Evolutionary conservation across 2,329 filamentous ascomycete genomes (phyloP), one percentile per base, ranked within the genome.

Genomic region (Diaporthe nobilis): DNA sequence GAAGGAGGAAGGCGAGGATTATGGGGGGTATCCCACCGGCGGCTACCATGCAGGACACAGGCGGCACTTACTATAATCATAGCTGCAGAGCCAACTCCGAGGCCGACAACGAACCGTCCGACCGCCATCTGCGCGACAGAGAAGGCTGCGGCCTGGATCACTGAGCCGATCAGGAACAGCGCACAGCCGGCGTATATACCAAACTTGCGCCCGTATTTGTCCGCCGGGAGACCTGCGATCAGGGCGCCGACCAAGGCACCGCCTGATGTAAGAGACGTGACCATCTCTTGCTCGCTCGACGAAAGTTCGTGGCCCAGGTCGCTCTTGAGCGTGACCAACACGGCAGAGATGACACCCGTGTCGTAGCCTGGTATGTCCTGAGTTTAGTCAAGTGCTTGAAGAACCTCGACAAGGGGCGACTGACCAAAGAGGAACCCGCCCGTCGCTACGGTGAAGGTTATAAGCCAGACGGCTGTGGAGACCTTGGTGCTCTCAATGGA

Each of bases 331-430:
- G 83, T 85, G 47, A 88, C 85, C 0, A 88, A 81, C 10, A 88
- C 87, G 0, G 86, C 86, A 1, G 85, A 87, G 61, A 88, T 88
- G 78, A 87, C 84, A 31, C 87, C 86, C 22, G 87, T 89, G 68
- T 88, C 87, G 74, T 89, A 89, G 20, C 86, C 85, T 80, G 25
- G 22, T 22, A 6, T 20, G 39, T 28, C 6, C 22, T 31, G 28
- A 22, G 3, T 15, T 65, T 31, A 65, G 44, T 17, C 9, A 28
- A 44, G 9, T 25, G 20, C n/a, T 6, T 34, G 7, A 12, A 7
- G 22, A 15, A 39, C 4, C 1, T 15, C 28, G 13, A 9, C 12
- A 34, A 39, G 17, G 3, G n/a, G 49, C 71, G 2, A 76, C 78
- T 6, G 72, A 80, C 80, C 79, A 44, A 81, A 81, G 31, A 81